Conservation (phyloP, 73 alveolate genomes). For the Paramecium sexaurelia region DNA sequence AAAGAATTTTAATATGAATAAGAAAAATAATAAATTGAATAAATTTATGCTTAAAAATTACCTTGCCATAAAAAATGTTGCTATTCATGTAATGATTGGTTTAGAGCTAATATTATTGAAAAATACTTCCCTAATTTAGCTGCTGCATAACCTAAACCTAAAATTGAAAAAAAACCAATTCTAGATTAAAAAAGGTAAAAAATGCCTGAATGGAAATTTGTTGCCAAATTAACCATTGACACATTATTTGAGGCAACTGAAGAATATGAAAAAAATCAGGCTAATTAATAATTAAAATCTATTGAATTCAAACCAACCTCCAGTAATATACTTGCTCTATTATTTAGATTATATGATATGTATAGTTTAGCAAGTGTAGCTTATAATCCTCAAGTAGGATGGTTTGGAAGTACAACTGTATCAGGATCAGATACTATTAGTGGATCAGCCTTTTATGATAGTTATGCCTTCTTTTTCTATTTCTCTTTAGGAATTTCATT, state of each 20-base stretch:
- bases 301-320: neutral
- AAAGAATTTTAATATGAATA: neutral
- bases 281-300: neutral
- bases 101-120: neutral
- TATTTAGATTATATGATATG: neutral
- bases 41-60: neutral
- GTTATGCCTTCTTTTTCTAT: conserved; percentile 27
- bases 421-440: neutral
- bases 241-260: neutral
- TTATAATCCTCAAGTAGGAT: neutral
- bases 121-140: neutral
- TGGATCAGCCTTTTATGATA: conserved; percentile 15
- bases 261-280: neutral
- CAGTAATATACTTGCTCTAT: neutral
- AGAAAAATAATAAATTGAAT: neutral
- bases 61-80: conserved; percentile 16
- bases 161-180: neutral
- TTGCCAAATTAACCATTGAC: neutral
- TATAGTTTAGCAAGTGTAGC: conserved; percentile 39
- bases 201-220: conserved; percentile 18
- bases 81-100: neutral
- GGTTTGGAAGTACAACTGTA: conserved; percentile 28
- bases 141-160: neutral
- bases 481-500: neutral
- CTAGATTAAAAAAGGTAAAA: neutral